Conservation (phyloP, 176 grass and related monocot genomes). For the Secale cereale region DNA sequence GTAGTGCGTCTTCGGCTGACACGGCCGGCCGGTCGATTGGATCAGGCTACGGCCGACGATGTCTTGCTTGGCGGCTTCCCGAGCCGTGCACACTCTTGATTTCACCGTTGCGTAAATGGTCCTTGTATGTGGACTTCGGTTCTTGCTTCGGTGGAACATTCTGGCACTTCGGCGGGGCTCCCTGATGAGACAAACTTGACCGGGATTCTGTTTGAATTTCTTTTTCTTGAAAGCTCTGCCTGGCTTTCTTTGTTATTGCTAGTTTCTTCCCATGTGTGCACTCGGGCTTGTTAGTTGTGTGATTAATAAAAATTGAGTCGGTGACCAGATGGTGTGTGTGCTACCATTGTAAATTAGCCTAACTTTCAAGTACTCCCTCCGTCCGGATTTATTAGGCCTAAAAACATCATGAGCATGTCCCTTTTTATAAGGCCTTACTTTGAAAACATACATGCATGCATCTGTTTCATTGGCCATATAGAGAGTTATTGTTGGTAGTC, state of each 20-base stretch:
- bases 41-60: background rate
- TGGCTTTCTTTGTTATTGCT: background rate
- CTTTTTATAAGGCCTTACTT: too few relatives aligned
- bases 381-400: too few relatives aligned
- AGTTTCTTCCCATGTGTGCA: background rate
- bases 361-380: slow-evolving; percentile 14
- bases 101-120: slow-evolving; percentile 16
- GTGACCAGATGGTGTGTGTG: background rate
- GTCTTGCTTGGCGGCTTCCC: too few relatives aligned
- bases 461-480: too few relatives aligned
- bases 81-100: background rate
- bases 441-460: too few relatives aligned
- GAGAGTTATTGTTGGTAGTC: too few relatives aligned
- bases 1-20: background rate
- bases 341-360: background rate
- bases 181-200: background rate
- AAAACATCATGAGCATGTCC: too few relatives aligned
- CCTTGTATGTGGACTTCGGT: background rate
- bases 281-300: background rate
- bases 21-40: background rate
- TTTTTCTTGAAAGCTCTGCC: background rate
- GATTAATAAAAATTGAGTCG: background rate
- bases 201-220: background rate
- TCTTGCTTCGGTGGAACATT: background rate
- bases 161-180: background rate